Evolutionary conservation across 768 basidiomycete species (phyloP), one percentile per base, ranked within the genome.

Genomic region (Naematelia aurantialba): DNA sequence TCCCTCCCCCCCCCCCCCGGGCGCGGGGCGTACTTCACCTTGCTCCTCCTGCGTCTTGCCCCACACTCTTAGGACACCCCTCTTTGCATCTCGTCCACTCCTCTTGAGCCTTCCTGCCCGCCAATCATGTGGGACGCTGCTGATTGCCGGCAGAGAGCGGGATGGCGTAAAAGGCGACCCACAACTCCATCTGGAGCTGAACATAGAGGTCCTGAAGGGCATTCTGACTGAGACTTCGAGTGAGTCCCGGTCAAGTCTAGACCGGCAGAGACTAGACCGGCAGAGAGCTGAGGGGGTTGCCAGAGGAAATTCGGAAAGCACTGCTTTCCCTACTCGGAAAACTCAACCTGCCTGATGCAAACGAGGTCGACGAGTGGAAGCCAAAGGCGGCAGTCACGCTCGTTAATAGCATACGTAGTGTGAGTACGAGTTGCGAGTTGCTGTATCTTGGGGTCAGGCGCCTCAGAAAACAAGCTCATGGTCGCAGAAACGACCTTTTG

Each of bases 331-430:
- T 85, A 24, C 78, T 90, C 17, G 79, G 79, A 13, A 85, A 88
- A 61, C 79, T 84, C 1, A 76, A 88, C 68, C 77, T 92, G 5
- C 89, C 91, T 0, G 85, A 74, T 25, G 27, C 57, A 0, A 73
- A 81, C 24, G 83, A 85, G 0, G 87, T 87, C 61, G 86, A 87
- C 34, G 82, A 85, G 67, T 87, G 19, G 85, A 87, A 64, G 72
- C 87, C 48, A 78, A 79, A 83, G 54, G 81, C 80, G 55, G 62
- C 85, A 1, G 74, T 81, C 26, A 76, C 84, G 10, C 72, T 89
- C 17, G 78, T 89, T 55, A 78, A 83, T 34, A 85, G 82, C 67
- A 72, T 91, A 80, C 79, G 58, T 74, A 52, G 63, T n/a, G 52
- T 51, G 34, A 58, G 59, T 45, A 21, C 8, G 14, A n/a, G 49